A percentile compares a stretch with the other conserved stretches of the same genome.
These are phyloP conservation scores for Chrysoporthe austroafricana DNA, from an alignment of 2,329 filamentous ascomycete species.

Conservation along the genomic window DNA sequence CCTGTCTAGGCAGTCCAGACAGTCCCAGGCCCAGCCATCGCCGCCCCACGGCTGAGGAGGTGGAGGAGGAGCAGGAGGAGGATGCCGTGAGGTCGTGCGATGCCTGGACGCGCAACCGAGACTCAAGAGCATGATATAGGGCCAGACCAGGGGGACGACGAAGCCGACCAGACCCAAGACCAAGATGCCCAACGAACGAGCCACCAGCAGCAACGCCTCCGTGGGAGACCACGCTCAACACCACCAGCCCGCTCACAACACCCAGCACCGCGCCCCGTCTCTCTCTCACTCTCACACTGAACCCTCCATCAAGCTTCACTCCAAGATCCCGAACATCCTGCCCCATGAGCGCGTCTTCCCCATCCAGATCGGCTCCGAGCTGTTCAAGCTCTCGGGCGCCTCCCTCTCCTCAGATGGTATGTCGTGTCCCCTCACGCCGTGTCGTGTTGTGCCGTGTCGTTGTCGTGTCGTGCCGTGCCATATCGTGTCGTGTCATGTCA, in stretches of 20 bases:
- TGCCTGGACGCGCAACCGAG: not conserved
- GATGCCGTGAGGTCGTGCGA: not conserved
- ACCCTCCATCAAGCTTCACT: conserved; percentile 39
- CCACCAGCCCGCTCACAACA: not conserved
- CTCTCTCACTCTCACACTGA: conserved; percentile 2
- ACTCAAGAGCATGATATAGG: not conserved
- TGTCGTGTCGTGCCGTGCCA: too few species aligned
- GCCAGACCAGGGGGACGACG: not conserved
- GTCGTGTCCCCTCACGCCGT: conserved; percentile 33
- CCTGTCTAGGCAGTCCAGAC: too few species aligned
- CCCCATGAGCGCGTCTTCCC: conserved; percentile 76
- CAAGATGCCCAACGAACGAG: not conserved
- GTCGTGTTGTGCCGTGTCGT: not conserved
- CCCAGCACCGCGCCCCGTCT: conserved; percentile 12
- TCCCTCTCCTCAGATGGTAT: conserved; percentile 74
- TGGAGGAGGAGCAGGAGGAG: not conserved
- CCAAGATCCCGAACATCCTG: conserved; percentile 60
- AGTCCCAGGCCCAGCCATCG: too few species aligned
- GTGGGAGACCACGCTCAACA: not conserved
- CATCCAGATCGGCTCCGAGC: conserved; percentile 72
- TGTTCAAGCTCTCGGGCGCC: conserved; percentile 74
- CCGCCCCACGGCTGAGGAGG: not conserved
- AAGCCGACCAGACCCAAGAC: not conserved
- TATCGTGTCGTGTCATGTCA: too few species aligned
- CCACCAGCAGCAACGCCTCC: conserved; percentile 1